Percentiles rank a stretch among this genome's conserved stretches.
phyloP scores from a whole-genome alignment of 2,329 filamentous ascomycete genomes.

The Parasarocladium wereldwijsianum region DNA sequence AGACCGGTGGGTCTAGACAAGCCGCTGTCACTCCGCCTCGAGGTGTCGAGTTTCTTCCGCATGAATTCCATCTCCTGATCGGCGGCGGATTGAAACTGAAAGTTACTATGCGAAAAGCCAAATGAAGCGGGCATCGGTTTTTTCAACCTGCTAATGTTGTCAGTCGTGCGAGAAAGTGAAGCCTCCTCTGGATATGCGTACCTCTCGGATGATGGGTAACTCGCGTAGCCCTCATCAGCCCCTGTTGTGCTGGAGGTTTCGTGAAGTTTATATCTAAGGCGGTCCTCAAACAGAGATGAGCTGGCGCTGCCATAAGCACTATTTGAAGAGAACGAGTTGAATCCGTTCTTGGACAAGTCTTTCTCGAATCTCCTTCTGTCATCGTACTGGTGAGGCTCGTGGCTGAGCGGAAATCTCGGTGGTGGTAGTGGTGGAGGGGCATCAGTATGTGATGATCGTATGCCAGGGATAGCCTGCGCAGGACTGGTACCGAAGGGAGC shows the following conservation, averaged over 20 bases:
- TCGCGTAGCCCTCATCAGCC: conserved; percentile 28
- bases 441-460: conserved; percentile 14
- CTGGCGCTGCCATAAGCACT: conserved; percentile 27
- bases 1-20: conserved; percentile 10
- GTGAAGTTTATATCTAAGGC: conserved; percentile 17
- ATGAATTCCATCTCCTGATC: conserved; percentile 34
- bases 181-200: conserved; percentile 11
- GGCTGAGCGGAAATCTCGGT: conserved; percentile 22
- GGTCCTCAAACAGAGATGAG: conserved; percentile 19
- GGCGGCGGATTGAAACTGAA: conserved; percentile 29
- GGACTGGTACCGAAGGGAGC: conserved; percentile 17
- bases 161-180: conserved; percentile 6
- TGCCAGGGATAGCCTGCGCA: conserved; percentile 28
- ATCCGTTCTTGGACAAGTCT: conserved; percentile 10
- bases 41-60: conserved; percentile 39
- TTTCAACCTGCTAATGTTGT: conserved; percentile 20
- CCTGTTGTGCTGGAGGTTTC: conserved; percentile 14
- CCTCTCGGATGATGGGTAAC: conserved; percentile 25
- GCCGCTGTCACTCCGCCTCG: conserved; percentile 11
- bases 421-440: conserved; percentile 31
- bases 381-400: conserved; percentile 15
- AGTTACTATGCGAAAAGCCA: conserved; percentile 34
- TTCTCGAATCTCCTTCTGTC: conserved; percentile 16
- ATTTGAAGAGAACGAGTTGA: conserved; percentile 1
- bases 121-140: conserved; percentile 27